These are phyloP conservation scores for Ophiostoma angusticollis DNA, from an alignment of 2,329 filamentous ascomycete species.

Conservation along the genomic window DNA sequence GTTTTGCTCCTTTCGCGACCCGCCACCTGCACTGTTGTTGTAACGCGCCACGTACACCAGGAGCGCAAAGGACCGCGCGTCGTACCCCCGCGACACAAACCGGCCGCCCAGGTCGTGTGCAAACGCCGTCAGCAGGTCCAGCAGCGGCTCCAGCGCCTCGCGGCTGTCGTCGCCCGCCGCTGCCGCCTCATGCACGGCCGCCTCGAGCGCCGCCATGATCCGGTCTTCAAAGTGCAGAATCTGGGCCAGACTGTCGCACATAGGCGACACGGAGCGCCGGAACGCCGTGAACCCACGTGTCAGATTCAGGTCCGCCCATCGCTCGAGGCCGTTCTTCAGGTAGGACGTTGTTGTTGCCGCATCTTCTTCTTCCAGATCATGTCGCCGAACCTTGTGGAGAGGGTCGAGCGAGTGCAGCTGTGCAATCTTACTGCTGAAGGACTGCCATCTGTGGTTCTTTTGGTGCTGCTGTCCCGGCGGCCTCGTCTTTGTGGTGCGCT, in stretches of 20 bases:
- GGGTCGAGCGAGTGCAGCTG: slow-evolving; percentile 86
- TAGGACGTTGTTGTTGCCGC: slow-evolving; percentile 71
- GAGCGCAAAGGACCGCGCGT: slow-evolving; percentile 59
- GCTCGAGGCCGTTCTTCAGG: slow-evolving; percentile 67
- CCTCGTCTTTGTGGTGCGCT: slow-evolving; percentile 56
- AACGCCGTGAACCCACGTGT: slow-evolving; percentile 71
- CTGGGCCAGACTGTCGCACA: slow-evolving; percentile 83
- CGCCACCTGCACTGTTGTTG: slow-evolving; percentile 10
- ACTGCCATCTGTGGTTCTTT: slow-evolving; percentile 81
- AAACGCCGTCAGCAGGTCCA: slow-evolving; percentile 82
- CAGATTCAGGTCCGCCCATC: slow-evolving; percentile 87
- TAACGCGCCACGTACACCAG: slow-evolving; percentile 57
- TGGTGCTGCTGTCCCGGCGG: slow-evolving; percentile 39
- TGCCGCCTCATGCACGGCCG: slow-evolving; percentile 54
- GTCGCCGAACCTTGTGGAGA: slow-evolving; percentile 73
- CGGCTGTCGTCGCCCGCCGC: slow-evolving; percentile 41
- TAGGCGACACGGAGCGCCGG: slow-evolving; percentile 56
- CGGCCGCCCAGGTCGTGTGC: slow-evolving; percentile 80
- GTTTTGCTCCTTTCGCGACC: slow-evolving; percentile 24
- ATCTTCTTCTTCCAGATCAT: slow-evolving; percentile 51
- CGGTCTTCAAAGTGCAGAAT: slow-evolving; percentile 80
- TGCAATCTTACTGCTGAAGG: slow-evolving; percentile 78
- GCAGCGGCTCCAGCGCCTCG: slow-evolving; percentile 69
- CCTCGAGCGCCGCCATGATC: slow-evolving; percentile 65
- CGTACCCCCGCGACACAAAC: slow-evolving; percentile 67